Evolutionary conservation across 768 basidiomycete species (phyloP).

Genomic region (Kwoniella newhampshirensis): DNA sequence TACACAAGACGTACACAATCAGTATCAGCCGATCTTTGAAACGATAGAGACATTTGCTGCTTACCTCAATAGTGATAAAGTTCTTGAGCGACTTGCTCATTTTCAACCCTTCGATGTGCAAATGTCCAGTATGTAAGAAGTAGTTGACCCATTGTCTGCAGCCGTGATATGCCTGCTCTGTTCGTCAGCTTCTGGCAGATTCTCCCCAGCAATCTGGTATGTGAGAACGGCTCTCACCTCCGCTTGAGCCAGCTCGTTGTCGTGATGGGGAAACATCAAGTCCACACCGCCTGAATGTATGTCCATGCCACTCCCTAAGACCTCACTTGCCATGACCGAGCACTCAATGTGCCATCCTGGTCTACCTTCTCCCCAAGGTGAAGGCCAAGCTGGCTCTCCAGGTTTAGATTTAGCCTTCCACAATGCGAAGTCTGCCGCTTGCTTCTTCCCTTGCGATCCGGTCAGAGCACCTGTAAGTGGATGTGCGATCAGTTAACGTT

Average conservation of each 20-base stretch:
- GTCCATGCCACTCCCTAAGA: constrained; percentile 88
- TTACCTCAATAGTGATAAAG: constrained; percentile 80
- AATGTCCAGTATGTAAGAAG: constrained; percentile 95
- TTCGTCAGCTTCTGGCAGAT: background rate
- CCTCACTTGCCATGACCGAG: constrained; percentile 92
- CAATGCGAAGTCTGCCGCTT: constrained; percentile 89
- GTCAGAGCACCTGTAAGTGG: constrained; percentile 61
- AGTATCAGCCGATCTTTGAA: background rate
- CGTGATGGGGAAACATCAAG: constrained; percentile 98
- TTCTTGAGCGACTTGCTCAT: constrained; percentile 99
- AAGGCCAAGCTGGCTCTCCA: constrained; percentile 94
- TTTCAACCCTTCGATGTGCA: constrained; percentile 96
- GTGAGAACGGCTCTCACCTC: constrained; percentile 60
- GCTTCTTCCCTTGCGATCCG: constrained; percentile 64
- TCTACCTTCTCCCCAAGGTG: constrained; percentile 91
- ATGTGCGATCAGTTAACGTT: background rate
- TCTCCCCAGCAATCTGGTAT: background rate
- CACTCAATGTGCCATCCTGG: constrained; percentile 99
- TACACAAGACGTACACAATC: constrained; percentile 47
- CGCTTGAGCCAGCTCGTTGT: constrained; percentile 96
- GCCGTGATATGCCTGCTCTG: constrained; percentile 78
- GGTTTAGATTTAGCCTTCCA: constrained; percentile 92
- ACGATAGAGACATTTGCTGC: constrained; percentile 25
- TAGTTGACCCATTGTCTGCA: constrained; percentile 96
- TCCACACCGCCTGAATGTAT: constrained; percentile 98